Evolutionary conservation across 2,329 filamentous ascomycete species (phyloP), one percentile per base, ranked within the genome.

Genomic region (Pseudocercospora eumusae): DNA sequence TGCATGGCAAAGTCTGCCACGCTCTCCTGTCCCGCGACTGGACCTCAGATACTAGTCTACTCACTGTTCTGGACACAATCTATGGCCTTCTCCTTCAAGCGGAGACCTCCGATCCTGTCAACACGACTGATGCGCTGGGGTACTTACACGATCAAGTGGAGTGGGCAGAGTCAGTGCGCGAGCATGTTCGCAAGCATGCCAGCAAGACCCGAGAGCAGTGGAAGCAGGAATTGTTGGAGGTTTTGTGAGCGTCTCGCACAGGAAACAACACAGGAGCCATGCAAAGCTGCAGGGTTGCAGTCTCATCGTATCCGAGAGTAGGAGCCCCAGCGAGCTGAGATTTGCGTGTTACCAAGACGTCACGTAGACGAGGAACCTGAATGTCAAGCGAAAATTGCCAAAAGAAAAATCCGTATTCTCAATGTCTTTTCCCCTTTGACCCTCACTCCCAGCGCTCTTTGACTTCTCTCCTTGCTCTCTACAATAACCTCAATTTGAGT

Each of bases 1-100:
- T 71, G 40, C 74, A 77, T 40, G 75, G 75, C 7, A 66, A 70
- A 15, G 74, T 78, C 62, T 78, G 75, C 65, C 76, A 77, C 63
- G 65, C 65, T 27, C 71, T 75, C 33, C 67, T 76, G 25, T 47
- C 50, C 45, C 71, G 75, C 9, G 75, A 77, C 65, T 77, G 75
- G 75, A 75, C 73, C 1, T 69, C 69, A 2, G 73, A 76, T 53
- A 75, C 71, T 3, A 71, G 62, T 27, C 73, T 71, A 62, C 69
- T 69, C 15, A 71, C 70, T 11, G 49, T 77, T 1, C 69, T 76
- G 31, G 71, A 76, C 54, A 74, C 70, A 2, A 63, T 77, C 21
- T 76, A 75, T 59, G 72, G 73, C 1, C 69, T 77, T 3, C 67
- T 77, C 2, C 65, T 76, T 2, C 64, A 73, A 11, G 72, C 74